Percentiles rank a stretch among this genome's conserved stretches.
Conservation (phyloP, 129 eudicot genomes). For the Gnaphalium uliginosum region DNA sequence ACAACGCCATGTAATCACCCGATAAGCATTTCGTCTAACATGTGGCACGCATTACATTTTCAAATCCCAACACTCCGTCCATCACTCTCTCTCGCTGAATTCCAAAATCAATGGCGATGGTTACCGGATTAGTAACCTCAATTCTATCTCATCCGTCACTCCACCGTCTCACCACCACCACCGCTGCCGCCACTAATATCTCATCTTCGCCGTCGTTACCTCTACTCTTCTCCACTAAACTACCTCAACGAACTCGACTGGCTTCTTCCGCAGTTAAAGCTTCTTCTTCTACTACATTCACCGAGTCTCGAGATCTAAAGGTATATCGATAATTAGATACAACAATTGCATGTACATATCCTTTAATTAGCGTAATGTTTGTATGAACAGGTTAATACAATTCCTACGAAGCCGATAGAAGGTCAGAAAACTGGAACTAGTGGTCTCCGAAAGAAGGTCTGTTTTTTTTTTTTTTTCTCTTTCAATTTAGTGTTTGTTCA, state of each 20-base stretch:
- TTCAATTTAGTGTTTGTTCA: constrained; percentile 11
- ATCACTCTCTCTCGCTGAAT: constrained; percentile 8
- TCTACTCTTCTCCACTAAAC: constrained; percentile 16
- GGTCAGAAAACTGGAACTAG: constrained; percentile 99
- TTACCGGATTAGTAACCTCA: constrained; percentile 26
- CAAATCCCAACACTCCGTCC: constrained; percentile 32
- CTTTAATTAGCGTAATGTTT: neutral
- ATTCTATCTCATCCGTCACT: constrained; percentile 24
- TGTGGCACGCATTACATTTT: constrained; percentile 36
- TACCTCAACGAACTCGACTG: constrained; percentile 22
- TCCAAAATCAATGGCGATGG: constrained; percentile 24
- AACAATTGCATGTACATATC: neutral
- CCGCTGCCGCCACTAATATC: constrained; percentile 24
- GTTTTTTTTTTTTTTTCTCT: neutral
- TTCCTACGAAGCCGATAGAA: constrained; percentile 83
- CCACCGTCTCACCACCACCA: constrained; percentile 22
- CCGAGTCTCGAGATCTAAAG: constrained; percentile 68
- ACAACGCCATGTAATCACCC: constrained; percentile 24
- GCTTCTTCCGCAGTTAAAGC: constrained; percentile 36
- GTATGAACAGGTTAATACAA: constrained; percentile 14
- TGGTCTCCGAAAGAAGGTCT: constrained; percentile 92
- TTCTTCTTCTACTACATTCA: constrained; percentile 50
- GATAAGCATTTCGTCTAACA: constrained; percentile 41
- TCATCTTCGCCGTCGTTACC: constrained; percentile 28
- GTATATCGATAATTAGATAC: constrained; percentile 27